phyloP scores from a whole-genome alignment of 1,284 basidiomycete genomes.

The Pascua guehoae region DNA sequence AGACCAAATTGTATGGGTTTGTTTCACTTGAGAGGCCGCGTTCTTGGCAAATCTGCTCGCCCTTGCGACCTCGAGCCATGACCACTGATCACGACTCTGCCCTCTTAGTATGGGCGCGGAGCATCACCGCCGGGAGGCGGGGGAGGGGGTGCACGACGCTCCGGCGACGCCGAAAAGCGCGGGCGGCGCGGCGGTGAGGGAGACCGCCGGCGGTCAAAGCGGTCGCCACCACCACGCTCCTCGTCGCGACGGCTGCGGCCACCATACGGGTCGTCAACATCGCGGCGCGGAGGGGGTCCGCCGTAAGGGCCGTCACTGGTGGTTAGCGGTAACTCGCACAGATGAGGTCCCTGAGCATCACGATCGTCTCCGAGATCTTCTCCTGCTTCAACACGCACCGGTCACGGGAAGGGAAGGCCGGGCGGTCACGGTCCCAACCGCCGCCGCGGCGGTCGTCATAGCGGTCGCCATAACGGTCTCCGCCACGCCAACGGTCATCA shows the following conservation, averaged over 20 bases:
- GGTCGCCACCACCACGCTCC: conserved; percentile 16
- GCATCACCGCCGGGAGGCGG: neutral
- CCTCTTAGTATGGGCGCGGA: too few relatives aligned
- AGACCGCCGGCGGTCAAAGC: conserved; percentile 14
- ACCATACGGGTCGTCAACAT: conserved; percentile 36
- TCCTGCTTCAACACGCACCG: conserved; percentile 7
- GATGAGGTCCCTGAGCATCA: neutral
- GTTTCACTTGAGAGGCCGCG: too few relatives aligned
- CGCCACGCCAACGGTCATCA: conserved; percentile 49
- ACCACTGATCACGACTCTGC: too few relatives aligned
- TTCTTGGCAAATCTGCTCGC: too few relatives aligned
- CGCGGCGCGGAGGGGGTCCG: conserved; percentile 9
- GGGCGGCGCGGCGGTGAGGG: conserved; percentile 20
- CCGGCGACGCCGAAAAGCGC: conserved; percentile 34
- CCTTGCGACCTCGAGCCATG: too few relatives aligned
- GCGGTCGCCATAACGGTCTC: conserved; percentile 23
- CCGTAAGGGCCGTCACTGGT: conserved; percentile 7
- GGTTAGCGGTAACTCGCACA: too few relatives aligned
- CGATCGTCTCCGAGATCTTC: neutral
- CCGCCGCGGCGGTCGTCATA: conserved; percentile 25
- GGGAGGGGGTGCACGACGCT: conserved; percentile 29
- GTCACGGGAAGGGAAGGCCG: conserved; percentile 52
- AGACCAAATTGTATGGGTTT: too few relatives aligned
- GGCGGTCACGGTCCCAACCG: conserved; percentile 30
- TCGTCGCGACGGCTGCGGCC: conserved; percentile 34